Evolutionary conservation across 2,329 filamentous ascomycete genomes (phyloP), one percentile per base, ranked within the genome.

Genomic region (Fusarium papillatum): DNA sequence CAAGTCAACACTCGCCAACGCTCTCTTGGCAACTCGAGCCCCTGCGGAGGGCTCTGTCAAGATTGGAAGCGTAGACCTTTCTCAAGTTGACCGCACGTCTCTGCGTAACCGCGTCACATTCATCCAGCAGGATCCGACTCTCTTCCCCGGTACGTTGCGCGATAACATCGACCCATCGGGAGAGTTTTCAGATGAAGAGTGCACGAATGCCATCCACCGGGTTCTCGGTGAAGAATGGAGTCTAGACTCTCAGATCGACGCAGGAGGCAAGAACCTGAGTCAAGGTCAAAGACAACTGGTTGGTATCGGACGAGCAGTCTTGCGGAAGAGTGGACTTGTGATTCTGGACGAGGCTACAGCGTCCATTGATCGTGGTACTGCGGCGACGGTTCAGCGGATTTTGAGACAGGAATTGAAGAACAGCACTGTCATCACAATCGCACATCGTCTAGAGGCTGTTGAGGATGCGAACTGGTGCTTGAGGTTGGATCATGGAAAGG

Each of bases 1-100:
- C 19, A 98, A 98, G 84, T 96, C 93, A 34, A 98, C 95, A 0
- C 85, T 93, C 3, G 91, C 90, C 3, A 87, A 92, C 36, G 89
- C 89, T 4, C 85, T 93, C 1, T 86, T 92, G 0, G 89, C 88
- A 4, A 91, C 90, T 0, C 85, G 92, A 50, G 85, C 87, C 1
- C 89, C 91, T 0, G 81, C 81, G 3, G 80, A 82, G 1, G 91
- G 91, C 1, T 81, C 80, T n/a, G 87, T 93, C 55, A 86, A 81
- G 24, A 89, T 93, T 66, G 91, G 91, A 55, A 83, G 80, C 64
- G 79, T 91, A 7, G 86, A 92, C 70, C 86, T 93, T 4, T 83
- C 88, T 0, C 77, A 80, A 6, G 85, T 93, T 9, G 85, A 92
- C 76, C 90, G 91, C 22, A 88, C 90, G 41, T 82, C 86, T 0